phyloP scores from a whole-genome alignment of 2,329 filamentous ascomycete species.

The Scopulariopsis brevicaulis region DNA sequence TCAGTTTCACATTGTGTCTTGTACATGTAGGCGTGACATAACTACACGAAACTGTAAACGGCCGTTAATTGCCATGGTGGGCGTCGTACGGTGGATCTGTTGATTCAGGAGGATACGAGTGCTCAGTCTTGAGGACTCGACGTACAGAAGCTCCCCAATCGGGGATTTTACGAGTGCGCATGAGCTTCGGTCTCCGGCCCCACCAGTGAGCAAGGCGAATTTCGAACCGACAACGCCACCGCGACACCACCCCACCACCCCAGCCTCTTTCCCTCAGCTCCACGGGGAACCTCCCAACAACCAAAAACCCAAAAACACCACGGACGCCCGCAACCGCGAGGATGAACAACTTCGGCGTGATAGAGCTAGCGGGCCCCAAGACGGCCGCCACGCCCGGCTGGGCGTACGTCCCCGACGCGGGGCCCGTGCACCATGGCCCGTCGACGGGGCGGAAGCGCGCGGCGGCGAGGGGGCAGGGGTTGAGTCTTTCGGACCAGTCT shows the following conservation, averaged over 20 bases:
- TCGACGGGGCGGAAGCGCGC: conserved; percentile 61
- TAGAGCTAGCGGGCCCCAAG: conserved; percentile 65
- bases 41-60: no score
- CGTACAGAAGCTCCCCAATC: no score
- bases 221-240: background rate
- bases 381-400: conserved; percentile 71
- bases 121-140: no score
- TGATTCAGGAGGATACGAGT: no score
- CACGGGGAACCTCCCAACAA: background rate
- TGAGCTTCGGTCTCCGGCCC: no score
- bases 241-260: background rate
- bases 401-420: conserved; percentile 76
- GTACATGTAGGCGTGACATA: no score
- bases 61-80: no score
- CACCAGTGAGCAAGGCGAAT: no score
- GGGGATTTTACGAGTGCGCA: no score
- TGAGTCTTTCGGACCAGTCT: conserved; percentile 53
- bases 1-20: no score
- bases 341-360: conserved; percentile 65
- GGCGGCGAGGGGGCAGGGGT: conserved; percentile 41
- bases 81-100: no score
- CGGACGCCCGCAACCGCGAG: background rate
- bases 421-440: conserved; percentile 41
- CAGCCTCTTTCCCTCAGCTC: conserved; percentile 5
- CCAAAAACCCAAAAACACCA: conserved; percentile 3